Percentiles rank a stretch among this genome's conserved stretches.
Conservation (phyloP, 2,329 filamentous ascomycete genomes). For the Capronia epimyces region DNA sequence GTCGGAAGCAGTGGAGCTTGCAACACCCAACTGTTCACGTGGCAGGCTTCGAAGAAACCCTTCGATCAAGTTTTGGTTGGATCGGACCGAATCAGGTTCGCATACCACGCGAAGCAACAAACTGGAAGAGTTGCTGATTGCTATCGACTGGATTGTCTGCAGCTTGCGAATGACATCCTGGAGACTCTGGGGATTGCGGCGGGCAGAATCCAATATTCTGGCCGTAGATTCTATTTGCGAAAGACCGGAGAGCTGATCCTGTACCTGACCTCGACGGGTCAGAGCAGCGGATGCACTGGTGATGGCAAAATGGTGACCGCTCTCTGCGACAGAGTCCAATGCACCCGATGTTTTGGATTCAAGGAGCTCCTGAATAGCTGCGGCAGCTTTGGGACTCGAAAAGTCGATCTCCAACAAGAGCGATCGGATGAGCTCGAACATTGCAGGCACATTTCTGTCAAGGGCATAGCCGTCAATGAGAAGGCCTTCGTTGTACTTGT, state of each 20-base stretch:
- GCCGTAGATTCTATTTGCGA: conserved; percentile 83
- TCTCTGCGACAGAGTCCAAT: conserved; percentile 84
- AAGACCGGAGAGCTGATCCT: conserved; percentile 83
- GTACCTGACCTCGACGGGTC: conserved; percentile 63
- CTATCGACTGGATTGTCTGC: conserved; percentile 75
- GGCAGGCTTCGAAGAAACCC: conserved; percentile 64
- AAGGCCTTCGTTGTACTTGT: conserved; percentile 70
- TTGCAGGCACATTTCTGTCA: conserved; percentile 81
- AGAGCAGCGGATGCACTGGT: conserved; percentile 76
- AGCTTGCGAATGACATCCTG: conserved; percentile 74
- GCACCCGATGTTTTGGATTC: conserved; percentile 84
- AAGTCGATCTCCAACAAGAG: conserved; percentile 87
- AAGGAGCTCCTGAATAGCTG: conserved; percentile 78
- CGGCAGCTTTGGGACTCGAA: conserved; percentile 70
- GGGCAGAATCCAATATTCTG: conserved; percentile 62
- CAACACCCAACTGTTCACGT: conserved; percentile 35
- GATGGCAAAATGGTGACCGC: conserved; percentile 81
- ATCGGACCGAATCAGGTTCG: conserved; percentile 62
- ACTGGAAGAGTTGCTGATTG: conserved; percentile 60
- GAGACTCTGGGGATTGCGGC: conserved; percentile 63
- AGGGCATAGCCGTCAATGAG: conserved; percentile 80
- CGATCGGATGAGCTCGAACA: conserved; percentile 79
- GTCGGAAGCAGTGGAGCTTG: conserved; percentile 30
- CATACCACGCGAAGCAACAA: conserved; percentile 83
- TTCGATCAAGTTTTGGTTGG: conserved; percentile 66